A percentile compares a stretch with the other conserved stretches of the same genome.
Conservation (phyloP, 192 early-diverging fungal genomes). For the Backusella parvicylindrica region DNA sequence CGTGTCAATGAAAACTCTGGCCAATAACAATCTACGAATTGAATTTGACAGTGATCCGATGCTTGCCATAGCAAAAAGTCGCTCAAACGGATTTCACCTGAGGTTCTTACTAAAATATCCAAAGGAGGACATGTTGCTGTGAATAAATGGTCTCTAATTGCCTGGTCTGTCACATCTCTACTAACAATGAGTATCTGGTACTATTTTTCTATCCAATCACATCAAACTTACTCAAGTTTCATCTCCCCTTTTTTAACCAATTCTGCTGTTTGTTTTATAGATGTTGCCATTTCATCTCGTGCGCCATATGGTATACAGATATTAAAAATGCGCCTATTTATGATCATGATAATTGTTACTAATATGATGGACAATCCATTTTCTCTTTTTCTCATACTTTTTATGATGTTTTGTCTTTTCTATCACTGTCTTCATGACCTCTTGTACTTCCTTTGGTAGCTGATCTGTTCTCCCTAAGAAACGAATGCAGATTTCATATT, state of each 20-base stretch:
- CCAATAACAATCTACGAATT: conserved; percentile 91
- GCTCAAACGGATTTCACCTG: conserved; percentile 91
- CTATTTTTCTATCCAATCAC: background rate
- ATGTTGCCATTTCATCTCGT: conserved; percentile 83
- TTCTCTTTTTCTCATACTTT: conserved; percentile 26
- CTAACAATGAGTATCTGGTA: background rate
- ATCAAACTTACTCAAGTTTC: conserved; percentile 29
- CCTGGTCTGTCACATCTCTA: conserved; percentile 63
- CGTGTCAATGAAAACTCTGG: conserved; percentile 92
- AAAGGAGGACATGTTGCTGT: conserved; percentile 64
- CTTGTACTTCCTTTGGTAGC: conserved; percentile 61
- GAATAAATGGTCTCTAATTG: conserved; percentile 59
- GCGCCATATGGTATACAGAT: conserved; percentile 92
- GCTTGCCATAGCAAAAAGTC: conserved; percentile 63
- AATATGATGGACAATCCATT: no score
- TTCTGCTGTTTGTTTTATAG: conserved; percentile 54
- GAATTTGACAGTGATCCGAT: conserved; percentile 67
- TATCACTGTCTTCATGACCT: conserved; percentile 59
- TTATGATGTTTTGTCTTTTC: conserved; percentile 64
- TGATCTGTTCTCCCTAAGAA: conserved; percentile 75
- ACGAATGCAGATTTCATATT: conserved; percentile 71
- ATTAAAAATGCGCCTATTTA: conserved; percentile 70
- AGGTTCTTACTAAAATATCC: conserved; percentile 90
- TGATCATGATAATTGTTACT: no score
- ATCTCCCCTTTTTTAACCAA: conserved; percentile 57